Evolutionary conservation across 257 asterid species (phyloP).

Genomic region (Nicotiana paniculata): DNA sequence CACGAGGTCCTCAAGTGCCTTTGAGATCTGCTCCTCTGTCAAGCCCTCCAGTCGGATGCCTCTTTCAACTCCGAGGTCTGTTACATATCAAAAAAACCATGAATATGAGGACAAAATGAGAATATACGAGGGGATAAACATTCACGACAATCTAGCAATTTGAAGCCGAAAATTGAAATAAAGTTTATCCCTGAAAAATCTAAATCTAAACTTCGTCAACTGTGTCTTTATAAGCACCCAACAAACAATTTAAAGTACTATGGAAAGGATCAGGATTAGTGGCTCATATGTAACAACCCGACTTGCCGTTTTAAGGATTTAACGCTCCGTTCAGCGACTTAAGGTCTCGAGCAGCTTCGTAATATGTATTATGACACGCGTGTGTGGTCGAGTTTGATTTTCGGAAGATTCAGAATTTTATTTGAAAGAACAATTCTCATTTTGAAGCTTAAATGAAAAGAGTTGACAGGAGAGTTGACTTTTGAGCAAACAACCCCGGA

Average conservation of each 20-base stretch:
- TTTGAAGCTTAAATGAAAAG: no score
- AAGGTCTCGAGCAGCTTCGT: no score
- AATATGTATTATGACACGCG: no score
- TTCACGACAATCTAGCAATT: background rate
- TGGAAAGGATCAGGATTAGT: background rate
- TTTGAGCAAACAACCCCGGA: no score
- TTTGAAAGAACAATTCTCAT: no score
- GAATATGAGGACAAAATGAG: background rate
- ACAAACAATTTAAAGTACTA: background rate
- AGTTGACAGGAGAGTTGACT: no score
- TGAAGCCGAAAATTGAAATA: background rate
- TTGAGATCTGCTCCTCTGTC: slow-evolving; percentile 65
- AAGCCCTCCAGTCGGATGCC: slow-evolving; percentile 68
- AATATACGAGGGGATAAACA: background rate
- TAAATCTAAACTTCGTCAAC: background rate
- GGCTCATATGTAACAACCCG: background rate
- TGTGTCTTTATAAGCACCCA: background rate
- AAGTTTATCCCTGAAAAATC: background rate
- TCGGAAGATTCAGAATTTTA: no score
- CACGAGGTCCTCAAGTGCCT: slow-evolving; percentile 70
- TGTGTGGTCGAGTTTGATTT: no score
- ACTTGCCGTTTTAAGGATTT: no score
- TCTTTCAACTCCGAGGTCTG: slow-evolving; percentile 73
- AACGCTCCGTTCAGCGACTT: no score
- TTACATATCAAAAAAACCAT: background rate